Percentiles rank a stretch among this genome's conserved stretches.
These are phyloP conservation scores for Conticribra weissflogii DNA, from an alignment of 108 stramenopile species.

Conservation along the genomic window DNA sequence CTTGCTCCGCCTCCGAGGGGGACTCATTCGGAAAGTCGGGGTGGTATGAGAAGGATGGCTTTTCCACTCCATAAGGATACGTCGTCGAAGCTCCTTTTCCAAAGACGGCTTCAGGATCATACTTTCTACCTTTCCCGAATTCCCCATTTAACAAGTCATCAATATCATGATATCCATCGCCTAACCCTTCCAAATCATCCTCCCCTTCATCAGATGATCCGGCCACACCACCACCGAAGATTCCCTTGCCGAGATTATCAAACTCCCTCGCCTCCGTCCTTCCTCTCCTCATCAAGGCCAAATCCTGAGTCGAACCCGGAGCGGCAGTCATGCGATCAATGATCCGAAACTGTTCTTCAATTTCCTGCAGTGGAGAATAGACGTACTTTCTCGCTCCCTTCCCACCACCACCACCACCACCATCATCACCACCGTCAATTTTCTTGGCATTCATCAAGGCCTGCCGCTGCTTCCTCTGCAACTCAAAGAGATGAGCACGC, in stretches of 20 bases:
- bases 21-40: constrained; percentile 31
- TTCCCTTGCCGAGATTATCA: constrained; percentile 23
- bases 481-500: constrained; percentile 20
- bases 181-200: constrained; percentile 33
- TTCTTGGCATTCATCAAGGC: neutral
- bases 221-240: constrained; percentile 34
- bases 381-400: neutral
- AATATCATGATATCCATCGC: constrained; percentile 40
- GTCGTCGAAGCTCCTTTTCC: constrained; percentile 25
- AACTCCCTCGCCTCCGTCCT: constrained; percentile 48
- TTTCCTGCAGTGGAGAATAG: constrained; percentile 42
- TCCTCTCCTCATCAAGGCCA: constrained; percentile 59
- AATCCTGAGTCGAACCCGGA: constrained; percentile 76
- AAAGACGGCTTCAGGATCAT: constrained; percentile 58
- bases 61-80: constrained; percentile 34
- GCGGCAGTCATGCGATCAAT: constrained; percentile 75
- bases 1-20: constrained; percentile 30
- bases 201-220: constrained; percentile 30
- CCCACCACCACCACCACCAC: no score
- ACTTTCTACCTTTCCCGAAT: constrained; percentile 45
- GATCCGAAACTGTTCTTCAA: constrained; percentile 61
- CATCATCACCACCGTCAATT: neutral
- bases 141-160: constrained; percentile 41
- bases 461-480: neutral
- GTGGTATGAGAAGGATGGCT: constrained; percentile 43